Percentiles rank a stretch among this genome's conserved stretches.
These are phyloP conservation scores for Peronospora farinosa DNA, from an alignment of 352 stramenopile species.

Conservation along the genomic window DNA sequence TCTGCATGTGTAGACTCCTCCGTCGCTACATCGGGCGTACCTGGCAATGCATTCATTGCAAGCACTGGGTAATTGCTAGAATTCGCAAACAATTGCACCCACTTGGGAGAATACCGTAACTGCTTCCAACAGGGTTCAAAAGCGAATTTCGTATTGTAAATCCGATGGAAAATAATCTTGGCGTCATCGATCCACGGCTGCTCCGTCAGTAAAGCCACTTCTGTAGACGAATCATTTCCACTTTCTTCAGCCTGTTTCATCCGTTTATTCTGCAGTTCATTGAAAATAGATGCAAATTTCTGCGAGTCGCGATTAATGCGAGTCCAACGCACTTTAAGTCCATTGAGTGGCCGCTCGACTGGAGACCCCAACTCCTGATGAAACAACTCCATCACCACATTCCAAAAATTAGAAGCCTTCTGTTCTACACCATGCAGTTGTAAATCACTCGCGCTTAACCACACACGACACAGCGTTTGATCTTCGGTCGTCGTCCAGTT, in stretches of 20 bases:
- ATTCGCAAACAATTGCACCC: constrained; percentile 55
- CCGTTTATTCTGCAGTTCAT: constrained; percentile 33
- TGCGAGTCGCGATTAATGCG: constrained; percentile 77
- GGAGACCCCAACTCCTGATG: constrained; percentile 52
- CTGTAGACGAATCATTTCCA: neutral
- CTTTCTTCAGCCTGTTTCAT: constrained; percentile 13
- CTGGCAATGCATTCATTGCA: constrained; percentile 5
- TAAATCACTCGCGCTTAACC: constrained; percentile 53
- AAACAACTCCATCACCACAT: constrained; percentile 56
- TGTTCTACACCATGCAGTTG: constrained; percentile 35
- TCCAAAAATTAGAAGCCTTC: constrained; percentile 63
- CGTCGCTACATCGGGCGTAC: constrained; percentile 3
- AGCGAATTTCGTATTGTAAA: constrained; percentile 50
- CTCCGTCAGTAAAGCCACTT: constrained; percentile 24
- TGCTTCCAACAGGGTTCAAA: constrained; percentile 69
- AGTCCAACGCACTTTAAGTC: constrained; percentile 77
- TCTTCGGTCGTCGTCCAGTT: constrained; percentile 66
- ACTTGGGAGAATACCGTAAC: constrained; percentile 58
- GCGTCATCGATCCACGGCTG: constrained; percentile 53
- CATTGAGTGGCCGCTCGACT: constrained; percentile 57
- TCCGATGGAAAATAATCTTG: constrained; percentile 40
- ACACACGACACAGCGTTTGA: constrained; percentile 61
- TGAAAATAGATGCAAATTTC: constrained; percentile 52
- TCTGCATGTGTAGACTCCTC: neutral
- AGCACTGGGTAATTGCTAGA: constrained; percentile 23